Evolutionary conservation across 2,329 filamentous ascomycete species (phyloP), one percentile per base, ranked within the genome.

Genomic region (Incumbomyces lentus): DNA sequence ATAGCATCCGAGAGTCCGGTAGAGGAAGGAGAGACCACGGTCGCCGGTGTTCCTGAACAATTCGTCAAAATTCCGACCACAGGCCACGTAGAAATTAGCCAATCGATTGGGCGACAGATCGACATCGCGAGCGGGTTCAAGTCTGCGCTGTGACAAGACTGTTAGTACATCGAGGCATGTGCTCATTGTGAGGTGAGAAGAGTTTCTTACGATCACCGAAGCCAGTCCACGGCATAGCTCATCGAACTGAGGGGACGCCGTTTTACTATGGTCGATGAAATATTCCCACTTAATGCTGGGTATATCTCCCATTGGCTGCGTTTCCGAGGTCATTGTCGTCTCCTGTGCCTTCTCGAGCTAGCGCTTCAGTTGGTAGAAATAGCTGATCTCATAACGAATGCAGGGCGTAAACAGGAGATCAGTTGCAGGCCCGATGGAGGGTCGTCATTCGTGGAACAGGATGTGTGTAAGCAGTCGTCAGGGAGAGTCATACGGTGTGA

Each of bases 1-100:
- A 58, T 88, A 84, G 62, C 90, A 95, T 56, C 90, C 92, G 43
- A 94, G 78, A 6, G 85, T 85, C 59, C 87, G 84, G 73, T 93
- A 96, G 54, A 95, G 92, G 67, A 87, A 93, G 22, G 89, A 92
- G 52, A 98, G 81, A 36, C 83, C 82, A 32, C 79, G 70, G 50
- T 81, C 69, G 16, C 84, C 81, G 30, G 84, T 86, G 2, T 82
- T 74, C 35, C 90, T 71, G 63, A 96, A 96, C 45, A 96, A 76
- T 18, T 74, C 68, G 61, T 90, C 84, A 63, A 84, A 87, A 59
- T 89, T 77, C 38, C 82, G 82, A 47, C 84, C 85, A 13, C 86
- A 82, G 22, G 74, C 70, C 59, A 78, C 79, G 66, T 90, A 90
- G 61, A 88, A 90, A 33, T 76, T 71, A n/a, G 84, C 81, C 35